A percentile compares a stretch with the other conserved stretches of the same genome.
Conservation (phyloP, 1,139 yeast species). For the Blastobotrys raffinosifermentans region DNA sequence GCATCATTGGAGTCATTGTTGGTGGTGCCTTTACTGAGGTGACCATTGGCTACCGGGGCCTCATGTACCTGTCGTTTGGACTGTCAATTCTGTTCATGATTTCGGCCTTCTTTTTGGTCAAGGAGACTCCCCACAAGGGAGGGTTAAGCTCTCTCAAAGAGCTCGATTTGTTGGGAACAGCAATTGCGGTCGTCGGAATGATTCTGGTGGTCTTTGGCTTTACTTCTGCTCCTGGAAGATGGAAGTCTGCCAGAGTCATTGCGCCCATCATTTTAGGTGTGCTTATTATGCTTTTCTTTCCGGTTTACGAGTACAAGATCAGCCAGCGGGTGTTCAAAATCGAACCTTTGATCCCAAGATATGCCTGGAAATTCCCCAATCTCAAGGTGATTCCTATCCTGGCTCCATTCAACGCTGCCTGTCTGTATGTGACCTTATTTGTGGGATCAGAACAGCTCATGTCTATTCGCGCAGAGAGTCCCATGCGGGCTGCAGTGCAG, state of each 20-base stretch:
- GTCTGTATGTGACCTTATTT: constrained; percentile 16
- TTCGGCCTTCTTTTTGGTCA: constrained; percentile 21
- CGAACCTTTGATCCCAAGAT: constrained; percentile 19
- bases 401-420: constrained; percentile 15
- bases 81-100: constrained; percentile 17
- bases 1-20: constrained; percentile 31
- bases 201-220: constrained; percentile 28
- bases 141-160: constrained; percentile 19
- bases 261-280: constrained; percentile 27
- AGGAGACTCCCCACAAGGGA: constrained; percentile 22
- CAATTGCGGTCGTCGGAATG: constrained; percentile 27
- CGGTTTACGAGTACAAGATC: constrained; percentile 16
- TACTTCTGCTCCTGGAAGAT: constrained; percentile 25
- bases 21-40: constrained; percentile 35
- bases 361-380: constrained; percentile 19
- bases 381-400: constrained; percentile 12
- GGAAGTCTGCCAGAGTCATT: constrained; percentile 25
- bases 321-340: constrained; percentile 11
- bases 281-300: constrained; percentile 20
- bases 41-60: constrained; percentile 30
- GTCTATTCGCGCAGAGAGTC: constrained; percentile 17
- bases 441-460: constrained; percentile 14
- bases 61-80: constrained; percentile 30
- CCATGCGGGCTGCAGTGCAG: constrained; percentile 30
- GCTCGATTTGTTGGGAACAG: constrained; percentile 29